Percentiles rank a stretch among this genome's conserved stretches.
These are phyloP conservation scores for Plasmodium blacklocki DNA, from an alignment of 169 alveolate species.

Conservation along the genomic window DNA sequence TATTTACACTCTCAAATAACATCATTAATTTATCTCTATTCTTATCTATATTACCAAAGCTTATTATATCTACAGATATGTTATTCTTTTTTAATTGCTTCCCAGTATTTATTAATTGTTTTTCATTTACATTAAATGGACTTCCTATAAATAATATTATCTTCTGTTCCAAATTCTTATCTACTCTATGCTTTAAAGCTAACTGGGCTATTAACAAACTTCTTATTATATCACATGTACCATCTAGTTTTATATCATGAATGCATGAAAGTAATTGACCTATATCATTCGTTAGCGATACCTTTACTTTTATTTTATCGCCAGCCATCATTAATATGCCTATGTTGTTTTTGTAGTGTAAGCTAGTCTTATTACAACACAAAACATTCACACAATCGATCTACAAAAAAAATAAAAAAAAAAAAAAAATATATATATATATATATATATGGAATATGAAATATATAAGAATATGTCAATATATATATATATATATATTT, in stretches of 20 bases:
- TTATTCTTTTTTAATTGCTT: conserved; percentile 94
- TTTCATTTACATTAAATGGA: conserved; percentile 87
- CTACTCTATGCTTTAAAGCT: conserved; percentile 97
- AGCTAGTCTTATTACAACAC: conserved; percentile 89
- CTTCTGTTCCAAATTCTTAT: conserved; percentile 95
- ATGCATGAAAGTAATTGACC: conserved; percentile 90
- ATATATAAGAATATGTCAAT: background rate
- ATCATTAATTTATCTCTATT: conserved; percentile 87
- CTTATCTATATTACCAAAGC: conserved; percentile 90
- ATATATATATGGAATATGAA: background rate
- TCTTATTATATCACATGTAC: conserved; percentile 91
- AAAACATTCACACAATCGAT: conserved; percentile 90
- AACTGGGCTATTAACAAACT: conserved; percentile 95
- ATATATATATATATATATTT: background rate
- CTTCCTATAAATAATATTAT: conserved; percentile 97
- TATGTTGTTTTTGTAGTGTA: conserved; percentile 94
- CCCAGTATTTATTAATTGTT: conserved; percentile 87
- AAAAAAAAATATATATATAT: background rate
- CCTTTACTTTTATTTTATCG: conserved; percentile 91
- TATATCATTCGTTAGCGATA: conserved; percentile 95
- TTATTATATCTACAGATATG: conserved; percentile 93
- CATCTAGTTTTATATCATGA: conserved; percentile 88
- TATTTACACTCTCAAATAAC: conserved; percentile 88
- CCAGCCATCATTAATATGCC: conserved; percentile 97
- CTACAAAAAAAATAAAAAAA: conserved; percentile 33